Evolutionary conservation across 345 rosid species (phyloP).

Genomic region (Ailanthus altissimus): DNA sequence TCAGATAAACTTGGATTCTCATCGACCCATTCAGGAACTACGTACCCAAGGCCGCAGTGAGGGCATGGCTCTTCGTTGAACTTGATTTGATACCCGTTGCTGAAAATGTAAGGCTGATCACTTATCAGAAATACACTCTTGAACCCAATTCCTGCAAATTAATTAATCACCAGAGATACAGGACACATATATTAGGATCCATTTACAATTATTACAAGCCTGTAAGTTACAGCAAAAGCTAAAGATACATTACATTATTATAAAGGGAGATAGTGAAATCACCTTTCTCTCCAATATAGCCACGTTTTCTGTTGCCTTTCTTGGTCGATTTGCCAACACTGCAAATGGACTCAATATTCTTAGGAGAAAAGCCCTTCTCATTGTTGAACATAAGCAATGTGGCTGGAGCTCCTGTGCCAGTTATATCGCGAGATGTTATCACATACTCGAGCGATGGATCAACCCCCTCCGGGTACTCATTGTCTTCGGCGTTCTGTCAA

Average conservation of each 20-base stretch:
- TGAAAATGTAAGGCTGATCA: conserved; percentile 57
- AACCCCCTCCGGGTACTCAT: conserved; percentile 57
- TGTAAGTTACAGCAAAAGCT: not conserved
- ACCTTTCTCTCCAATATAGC: conserved; percentile 90
- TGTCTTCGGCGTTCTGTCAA: conserved; percentile 71
- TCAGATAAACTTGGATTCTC: conserved; percentile 50
- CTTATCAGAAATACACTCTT: conserved; percentile 70
- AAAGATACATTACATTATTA: not conserved
- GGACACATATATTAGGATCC: not conserved
- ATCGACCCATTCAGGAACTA: conserved; percentile 82
- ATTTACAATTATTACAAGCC: not conserved
- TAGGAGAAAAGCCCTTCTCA: conserved; percentile 61
- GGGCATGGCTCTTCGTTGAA: conserved; percentile 69
- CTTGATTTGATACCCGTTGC: conserved; percentile 68
- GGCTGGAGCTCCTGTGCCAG: conserved; percentile 64
- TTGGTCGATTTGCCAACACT: conserved; percentile 70
- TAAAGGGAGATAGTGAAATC: not conserved
- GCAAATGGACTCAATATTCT: conserved; percentile 67
- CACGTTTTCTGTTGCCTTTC: conserved; percentile 60
- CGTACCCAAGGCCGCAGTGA: conserved; percentile 60
- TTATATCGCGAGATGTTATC: conserved; percentile 66
- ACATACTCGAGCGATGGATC: conserved; percentile 79
- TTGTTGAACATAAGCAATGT: conserved; percentile 68
- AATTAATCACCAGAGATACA: no score
- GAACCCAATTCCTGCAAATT: conserved; percentile 61